Conservation (phyloP, 331 rosid species). For the Malus hybrid region DNA sequence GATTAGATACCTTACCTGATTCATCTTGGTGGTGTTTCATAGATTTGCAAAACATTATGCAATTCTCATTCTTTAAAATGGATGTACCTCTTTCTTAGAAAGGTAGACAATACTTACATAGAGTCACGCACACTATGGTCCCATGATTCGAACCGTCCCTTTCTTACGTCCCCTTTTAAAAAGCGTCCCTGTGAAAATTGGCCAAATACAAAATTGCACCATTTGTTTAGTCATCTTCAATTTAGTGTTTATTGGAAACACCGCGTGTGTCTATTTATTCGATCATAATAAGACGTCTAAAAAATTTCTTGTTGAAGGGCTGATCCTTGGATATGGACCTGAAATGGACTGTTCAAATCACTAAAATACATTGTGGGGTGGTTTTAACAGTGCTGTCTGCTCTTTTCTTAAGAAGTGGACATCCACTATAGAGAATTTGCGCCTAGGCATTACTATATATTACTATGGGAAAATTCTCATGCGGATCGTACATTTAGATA, state of each 20-base stretch:
- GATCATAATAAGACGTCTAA: neutral
- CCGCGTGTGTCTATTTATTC: neutral
- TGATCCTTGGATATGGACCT: neutral
- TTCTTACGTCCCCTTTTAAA: neutral
- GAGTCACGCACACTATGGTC: neutral
- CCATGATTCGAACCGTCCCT: neutral
- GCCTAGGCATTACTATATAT: no score
- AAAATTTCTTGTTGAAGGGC: neutral
- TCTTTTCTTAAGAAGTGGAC: neutral
- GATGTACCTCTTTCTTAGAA: neutral
- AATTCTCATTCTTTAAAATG: neutral
- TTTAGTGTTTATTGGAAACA: neutral
- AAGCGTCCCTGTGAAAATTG: neutral
- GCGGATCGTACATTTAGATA: neutral
- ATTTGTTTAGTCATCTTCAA: no score
- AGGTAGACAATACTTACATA: neutral
- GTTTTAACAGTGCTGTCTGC: neutral
- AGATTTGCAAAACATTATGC: neutral
- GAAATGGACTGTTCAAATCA: neutral
- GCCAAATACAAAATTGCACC: neutral
- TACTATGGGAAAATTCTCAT: neutral
- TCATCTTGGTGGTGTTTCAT: neutral
- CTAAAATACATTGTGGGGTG: neutral
- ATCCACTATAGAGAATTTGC: no score
- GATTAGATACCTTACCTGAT: neutral